These are phyloP conservation scores for Pyrenochaeta sp. DNA, from an alignment of 2,329 filamentous ascomycete genomes.

Conservation along the genomic window DNA sequence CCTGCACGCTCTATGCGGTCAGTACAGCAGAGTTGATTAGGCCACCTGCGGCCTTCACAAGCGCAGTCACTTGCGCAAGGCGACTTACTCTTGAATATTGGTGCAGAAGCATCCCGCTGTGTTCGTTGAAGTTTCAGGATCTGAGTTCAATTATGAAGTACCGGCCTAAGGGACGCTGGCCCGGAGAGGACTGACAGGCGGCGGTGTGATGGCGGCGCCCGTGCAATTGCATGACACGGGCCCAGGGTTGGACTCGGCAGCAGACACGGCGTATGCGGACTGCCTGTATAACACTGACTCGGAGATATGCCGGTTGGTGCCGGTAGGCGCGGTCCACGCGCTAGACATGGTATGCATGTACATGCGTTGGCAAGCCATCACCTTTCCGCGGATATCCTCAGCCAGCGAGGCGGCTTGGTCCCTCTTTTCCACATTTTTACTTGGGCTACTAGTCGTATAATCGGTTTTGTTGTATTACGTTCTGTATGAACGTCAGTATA, in stretches of 20 bases:
- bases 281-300: not conserved
- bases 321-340: slow-evolving; percentile 4
- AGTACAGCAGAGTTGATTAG: not conserved
- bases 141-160: not conserved
- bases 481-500: not conserved
- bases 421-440: no score
- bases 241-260: not conserved
- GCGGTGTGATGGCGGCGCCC: slow-evolving; percentile 1
- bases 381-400: no score
- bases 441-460: no score
- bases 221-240: not conserved
- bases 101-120: not conserved
- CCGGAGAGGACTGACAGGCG: not conserved
- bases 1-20: not conserved
- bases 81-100: not conserved
- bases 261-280: not conserved
- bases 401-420: no score
- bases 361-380: slow-evolving; percentile 4
- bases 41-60: not conserved
- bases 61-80: not conserved
- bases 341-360: slow-evolving; percentile 3
- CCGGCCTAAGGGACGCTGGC: not conserved
- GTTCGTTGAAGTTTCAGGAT: not conserved
- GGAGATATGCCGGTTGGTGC: not conserved
- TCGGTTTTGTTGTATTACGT: not conserved